Base-by-base conservation (phyloP, 768 basidiomycete genomes). In the Myochromella boudieri region DNA sequence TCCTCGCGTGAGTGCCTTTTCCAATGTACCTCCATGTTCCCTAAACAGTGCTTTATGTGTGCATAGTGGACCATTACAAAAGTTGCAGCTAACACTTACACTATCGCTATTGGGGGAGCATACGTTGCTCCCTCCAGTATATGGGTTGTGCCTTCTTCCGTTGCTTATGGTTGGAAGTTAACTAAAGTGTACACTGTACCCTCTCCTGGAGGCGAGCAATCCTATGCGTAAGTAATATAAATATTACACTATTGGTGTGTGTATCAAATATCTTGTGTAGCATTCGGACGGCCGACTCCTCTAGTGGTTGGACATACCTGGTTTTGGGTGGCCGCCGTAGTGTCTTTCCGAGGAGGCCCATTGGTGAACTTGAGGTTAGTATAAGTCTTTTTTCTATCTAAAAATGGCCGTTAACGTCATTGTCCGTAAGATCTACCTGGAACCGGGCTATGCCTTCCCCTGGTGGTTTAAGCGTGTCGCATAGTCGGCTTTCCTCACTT, bases 61-160 rank as follows among this genome's bases (percentile, higher is more conserved):
- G n/a, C n/a, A 36, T 36, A 48, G 46, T 42, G 39, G 39, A 48
- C 46, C 8, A 24, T 48, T 8, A 42, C 39, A 18, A 48, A 48
- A 14, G 46, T 48, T 6, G 46, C 37, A 22, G 29, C 37, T 11
- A 39, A 48, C 32, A 24, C 39, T 6, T 48, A 41, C 17, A 48
- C 46, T 6, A 17, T 48, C 7, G 41, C 29, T n/a, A 39, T 48
- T 24, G 33, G 29, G 14, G 37, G 45, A 24, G 20, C 36, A 1
- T 48, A 33, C 14, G 39, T 48, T 10, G 39, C 46, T 24, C 39
- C 39, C 22, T 33, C 22, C 14, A 31, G 39, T 2, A 48, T 48
- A 25, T 48, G 46, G 46, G 37, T 48, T n/a, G n/a, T 7, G 9
- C 38, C 38, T 6, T 48, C 46, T 2, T 48, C 46, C 3, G 17